Evolutionary conservation across 2,329 filamentous ascomycete genomes (phyloP).

Genomic region (Colletotrichum chrysophilum): DNA sequence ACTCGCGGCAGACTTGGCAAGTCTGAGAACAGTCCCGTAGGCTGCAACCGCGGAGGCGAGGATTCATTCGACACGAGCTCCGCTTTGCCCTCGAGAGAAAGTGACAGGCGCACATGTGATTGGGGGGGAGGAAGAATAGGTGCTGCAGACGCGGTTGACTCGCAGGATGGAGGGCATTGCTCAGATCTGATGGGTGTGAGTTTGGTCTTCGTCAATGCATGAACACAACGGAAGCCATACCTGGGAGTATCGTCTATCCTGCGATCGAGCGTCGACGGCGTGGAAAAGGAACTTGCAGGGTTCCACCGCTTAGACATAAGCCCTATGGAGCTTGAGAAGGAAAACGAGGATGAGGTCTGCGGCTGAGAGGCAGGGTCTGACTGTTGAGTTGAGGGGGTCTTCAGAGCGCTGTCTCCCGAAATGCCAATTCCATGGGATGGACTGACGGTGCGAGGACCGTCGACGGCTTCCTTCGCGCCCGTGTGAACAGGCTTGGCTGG

Average conservation of each 20-base stretch:
- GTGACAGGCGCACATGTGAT: conserved; percentile 75
- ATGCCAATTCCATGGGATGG: not conserved
- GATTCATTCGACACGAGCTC: conserved; percentile 76
- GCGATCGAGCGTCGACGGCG: conserved; percentile 46
- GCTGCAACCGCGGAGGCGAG: conserved; percentile 68
- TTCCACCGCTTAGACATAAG: conserved; percentile 66
- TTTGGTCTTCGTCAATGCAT: not conserved
- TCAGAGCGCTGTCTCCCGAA: not conserved
- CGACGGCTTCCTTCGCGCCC: not conserved
- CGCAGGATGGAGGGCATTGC: conserved; percentile 46
- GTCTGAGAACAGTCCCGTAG: conserved; percentile 54
- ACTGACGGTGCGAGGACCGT: not conserved
- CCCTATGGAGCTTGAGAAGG: conserved; percentile 49
- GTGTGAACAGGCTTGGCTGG: not conserved
- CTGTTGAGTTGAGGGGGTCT: conserved; percentile 7
- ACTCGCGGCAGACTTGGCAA: conserved; percentile 52
- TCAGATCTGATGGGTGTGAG: conserved; percentile 41
- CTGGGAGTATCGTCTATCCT: conserved; percentile 48
- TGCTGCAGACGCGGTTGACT: conserved; percentile 40
- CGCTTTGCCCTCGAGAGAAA: conserved; percentile 90
- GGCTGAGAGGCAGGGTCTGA: not conserved
- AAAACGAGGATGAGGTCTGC: conserved; percentile 35
- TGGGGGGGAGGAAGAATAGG: conserved; percentile 38
- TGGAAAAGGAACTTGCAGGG: conserved; percentile 54
- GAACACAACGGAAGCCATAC: conserved; percentile 36